A percentile compares a stretch with the other conserved stretches of the same genome.
phyloP scores from a whole-genome alignment of 805 yeast species.

The Myxozyma neotropica region DNA sequence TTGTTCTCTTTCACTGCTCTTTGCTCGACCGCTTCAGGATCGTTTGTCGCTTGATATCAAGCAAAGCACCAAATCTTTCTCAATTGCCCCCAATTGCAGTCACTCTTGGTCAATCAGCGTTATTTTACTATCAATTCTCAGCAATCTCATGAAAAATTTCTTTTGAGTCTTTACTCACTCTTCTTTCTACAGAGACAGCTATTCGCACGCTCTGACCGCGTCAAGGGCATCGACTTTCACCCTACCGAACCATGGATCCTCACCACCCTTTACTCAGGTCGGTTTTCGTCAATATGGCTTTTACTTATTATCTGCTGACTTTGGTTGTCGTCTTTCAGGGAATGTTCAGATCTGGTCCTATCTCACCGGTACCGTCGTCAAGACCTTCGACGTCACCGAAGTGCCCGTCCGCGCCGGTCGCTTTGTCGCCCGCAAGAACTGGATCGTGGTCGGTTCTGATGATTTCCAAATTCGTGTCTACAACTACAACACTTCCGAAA shows the following conservation, averaged over 20 bases:
- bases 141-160: too few relatives aligned
- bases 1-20: conserved; percentile 5
- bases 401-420: conserved; percentile 95
- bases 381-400: conserved; percentile 91
- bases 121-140: too few relatives aligned
- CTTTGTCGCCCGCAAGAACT: conserved; percentile 92
- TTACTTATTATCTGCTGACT: background rate
- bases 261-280: conserved; percentile 38
- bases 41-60: too few relatives aligned
- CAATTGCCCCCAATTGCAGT: background rate
- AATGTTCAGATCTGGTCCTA: conserved; percentile 91
- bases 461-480: conserved; percentile 92
- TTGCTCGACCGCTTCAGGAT: background rate
- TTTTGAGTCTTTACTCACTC: background rate
- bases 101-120: background rate
- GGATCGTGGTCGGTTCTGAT: conserved; percentile 96
- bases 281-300: conserved; percentile 3
- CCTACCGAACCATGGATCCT: conserved; percentile 93
- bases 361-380: conserved; percentile 74
- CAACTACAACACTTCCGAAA: conserved; percentile 95
- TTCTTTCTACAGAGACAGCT: conserved; percentile 50
- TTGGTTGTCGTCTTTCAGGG: conserved; percentile 70
- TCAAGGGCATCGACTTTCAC: conserved; percentile 96
- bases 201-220: conserved; percentile 91
- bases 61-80: too few relatives aligned